Conservation (phyloP, 2,329 filamentous ascomycete species). For the Gaeumannomyces sp. region DNA sequence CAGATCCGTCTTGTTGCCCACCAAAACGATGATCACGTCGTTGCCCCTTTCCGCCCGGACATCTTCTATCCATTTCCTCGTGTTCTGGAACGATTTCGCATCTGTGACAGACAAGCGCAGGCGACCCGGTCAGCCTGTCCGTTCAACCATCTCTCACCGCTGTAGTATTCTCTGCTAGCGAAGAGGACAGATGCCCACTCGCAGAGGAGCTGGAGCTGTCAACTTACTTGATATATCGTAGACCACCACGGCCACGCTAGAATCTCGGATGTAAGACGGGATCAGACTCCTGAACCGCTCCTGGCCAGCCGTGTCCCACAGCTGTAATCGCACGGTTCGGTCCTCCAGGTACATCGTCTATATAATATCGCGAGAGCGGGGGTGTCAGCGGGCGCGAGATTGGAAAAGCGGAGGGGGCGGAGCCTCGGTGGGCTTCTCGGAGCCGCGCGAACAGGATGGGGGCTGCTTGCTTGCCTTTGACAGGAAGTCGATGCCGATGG, state of each 20-base stretch:
- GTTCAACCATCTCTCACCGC: background rate
- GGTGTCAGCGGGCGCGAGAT: background rate
- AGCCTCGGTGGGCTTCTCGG: background rate
- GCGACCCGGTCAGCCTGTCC: constrained; percentile 17
- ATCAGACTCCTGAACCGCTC: constrained; percentile 96
- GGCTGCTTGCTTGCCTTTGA: constrained; percentile 64
- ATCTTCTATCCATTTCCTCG: constrained; percentile 98
- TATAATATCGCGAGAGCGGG: background rate
- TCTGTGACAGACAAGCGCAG: constrained; percentile 39
- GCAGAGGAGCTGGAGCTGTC: background rate
- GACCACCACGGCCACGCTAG: constrained; percentile 93
- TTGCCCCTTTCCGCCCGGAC: constrained; percentile 93
- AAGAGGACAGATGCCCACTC: background rate
- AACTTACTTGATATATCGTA: constrained; percentile 87
- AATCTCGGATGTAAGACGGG: constrained; percentile 97
- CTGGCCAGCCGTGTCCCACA: constrained; percentile 98
- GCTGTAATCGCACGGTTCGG: constrained; percentile 89
- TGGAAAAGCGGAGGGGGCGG: background rate
- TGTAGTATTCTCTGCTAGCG: background rate
- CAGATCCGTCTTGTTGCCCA: constrained; percentile 98
- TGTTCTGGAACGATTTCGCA: constrained; percentile 96
- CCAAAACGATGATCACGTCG: constrained; percentile 97
- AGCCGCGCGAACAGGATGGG: background rate
- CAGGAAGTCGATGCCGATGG: constrained; percentile 98
- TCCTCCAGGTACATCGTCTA: constrained; percentile 99